A percentile compares a stretch with the other conserved stretches of the same genome.
phyloP scores from a whole-genome alignment of 495 filamentous ascomycete genomes.

The Penicillium bialowiezense region DNA sequence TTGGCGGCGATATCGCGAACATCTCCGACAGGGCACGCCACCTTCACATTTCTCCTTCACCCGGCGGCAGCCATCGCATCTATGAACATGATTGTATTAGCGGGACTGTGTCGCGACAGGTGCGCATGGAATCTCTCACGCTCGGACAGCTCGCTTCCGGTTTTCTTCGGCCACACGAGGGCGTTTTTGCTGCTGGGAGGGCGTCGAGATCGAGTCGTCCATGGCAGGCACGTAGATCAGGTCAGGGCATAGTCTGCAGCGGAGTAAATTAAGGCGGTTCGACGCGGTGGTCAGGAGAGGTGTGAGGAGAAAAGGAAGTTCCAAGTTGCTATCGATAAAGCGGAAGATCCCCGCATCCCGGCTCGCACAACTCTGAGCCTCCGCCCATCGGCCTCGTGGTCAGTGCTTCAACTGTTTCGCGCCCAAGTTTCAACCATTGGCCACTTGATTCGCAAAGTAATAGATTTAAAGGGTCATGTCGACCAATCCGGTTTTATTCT shows the following conservation, averaged over 20 bases:
- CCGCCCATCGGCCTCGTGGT: neutral
- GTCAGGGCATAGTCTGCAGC: slow-evolving; percentile 28
- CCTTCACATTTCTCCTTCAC: slow-evolving; percentile 54
- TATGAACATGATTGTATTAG: slow-evolving; percentile 19
- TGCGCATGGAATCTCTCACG: slow-evolving; percentile 22
- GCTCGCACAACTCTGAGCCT: slow-evolving; percentile 8
- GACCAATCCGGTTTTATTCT: too few species aligned
- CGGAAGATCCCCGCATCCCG: slow-evolving; percentile 16
- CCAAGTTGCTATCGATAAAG: neutral
- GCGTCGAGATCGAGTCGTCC: slow-evolving; percentile 26
- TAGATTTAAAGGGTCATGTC: too few species aligned
- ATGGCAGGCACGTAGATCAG: slow-evolving; percentile 21
- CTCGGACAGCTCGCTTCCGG: slow-evolving; percentile 48
- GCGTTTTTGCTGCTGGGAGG: slow-evolving; percentile 39
- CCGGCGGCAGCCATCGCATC: slow-evolving; percentile 47
- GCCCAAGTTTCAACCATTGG: neutral
- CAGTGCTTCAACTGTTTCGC: neutral
- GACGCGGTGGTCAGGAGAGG: neutral
- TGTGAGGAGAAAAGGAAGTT: slow-evolving; percentile 11
- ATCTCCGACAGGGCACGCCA: slow-evolving; percentile 49
- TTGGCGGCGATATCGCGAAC: slow-evolving; percentile 45
- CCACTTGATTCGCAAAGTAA: too few species aligned
- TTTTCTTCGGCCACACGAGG: slow-evolving; percentile 49
- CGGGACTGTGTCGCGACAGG: neutral
- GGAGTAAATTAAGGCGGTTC: neutral